Evolutionary conservation across 1,284 basidiomycete genomes (phyloP).

Genomic region (Exsudoporus floridanus): DNA sequence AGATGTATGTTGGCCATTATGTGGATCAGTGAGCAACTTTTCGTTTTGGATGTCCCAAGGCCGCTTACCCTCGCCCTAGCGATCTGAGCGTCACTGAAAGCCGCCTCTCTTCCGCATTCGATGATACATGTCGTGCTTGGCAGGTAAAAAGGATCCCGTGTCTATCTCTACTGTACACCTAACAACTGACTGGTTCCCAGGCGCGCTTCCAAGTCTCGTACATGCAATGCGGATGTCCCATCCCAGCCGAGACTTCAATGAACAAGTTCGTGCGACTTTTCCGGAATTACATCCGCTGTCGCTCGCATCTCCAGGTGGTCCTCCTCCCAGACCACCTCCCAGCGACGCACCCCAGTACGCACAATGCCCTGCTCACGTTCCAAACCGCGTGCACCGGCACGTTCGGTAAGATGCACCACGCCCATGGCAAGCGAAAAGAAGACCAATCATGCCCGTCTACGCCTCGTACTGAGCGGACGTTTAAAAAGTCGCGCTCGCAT

Average conservation of each 20-base stretch:
- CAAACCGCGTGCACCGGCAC: constrained; percentile 14
- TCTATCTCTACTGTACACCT: not conserved
- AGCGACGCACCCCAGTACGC: constrained; percentile 42
- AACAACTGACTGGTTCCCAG: constrained; percentile 17
- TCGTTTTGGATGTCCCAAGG: not conserved
- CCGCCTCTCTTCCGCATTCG: constrained; percentile 36
- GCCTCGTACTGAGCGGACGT: not conserved
- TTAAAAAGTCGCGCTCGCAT: not conserved
- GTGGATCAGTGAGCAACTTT: constrained; percentile 38
- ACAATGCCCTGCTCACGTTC: constrained; percentile 32
- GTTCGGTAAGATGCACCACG: constrained; percentile 13
- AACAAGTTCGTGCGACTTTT: constrained; percentile 34
- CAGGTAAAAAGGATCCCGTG: constrained; percentile 13
- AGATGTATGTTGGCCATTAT: constrained; percentile 29
- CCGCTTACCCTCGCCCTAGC: constrained; percentile 17
- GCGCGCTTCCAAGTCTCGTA: constrained; percentile 43
- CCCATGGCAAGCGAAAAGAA: constrained; percentile 3
- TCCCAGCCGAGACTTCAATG: constrained; percentile 34
- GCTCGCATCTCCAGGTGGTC: constrained; percentile 15
- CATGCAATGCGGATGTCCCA: constrained; percentile 48
- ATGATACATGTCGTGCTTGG: constrained; percentile 39
- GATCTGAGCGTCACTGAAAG: constrained; percentile 37
- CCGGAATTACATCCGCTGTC: constrained; percentile 16
- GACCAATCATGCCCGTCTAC: not conserved
- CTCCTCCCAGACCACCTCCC: constrained; percentile 36